Base-by-base conservation (phyloP, 2,329 filamentous ascomycete genomes). In the Fusarium incarnatum region DNA sequence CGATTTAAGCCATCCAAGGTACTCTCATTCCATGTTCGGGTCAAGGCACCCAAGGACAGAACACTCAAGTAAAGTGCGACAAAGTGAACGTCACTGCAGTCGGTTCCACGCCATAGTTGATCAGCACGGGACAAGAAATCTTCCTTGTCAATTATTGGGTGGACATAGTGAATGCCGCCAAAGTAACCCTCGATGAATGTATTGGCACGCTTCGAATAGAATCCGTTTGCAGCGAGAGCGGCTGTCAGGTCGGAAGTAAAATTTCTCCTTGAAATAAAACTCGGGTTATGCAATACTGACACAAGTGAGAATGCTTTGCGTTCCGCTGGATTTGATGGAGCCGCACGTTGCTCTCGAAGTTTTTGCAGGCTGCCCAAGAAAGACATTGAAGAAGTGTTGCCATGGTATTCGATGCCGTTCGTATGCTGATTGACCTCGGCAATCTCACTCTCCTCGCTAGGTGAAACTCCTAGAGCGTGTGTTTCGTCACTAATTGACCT, bases 361-460 rank as follows among this genome's bases (percentile, higher is more conserved):
- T 34, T 42, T 15, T 60, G 57, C 2, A 60, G 25, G 9, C 27
- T 47, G 13, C 32, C 30, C 18, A 60, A 45, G 27, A 60, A 56
- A 4, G 57, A 56, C 49, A 60, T 56, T 8, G 57, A 60, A 27
- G 57, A 60, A 2, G 57, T 56, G 5, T 56, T 60, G 30, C 57
- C 57, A 20, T 60, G 42, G 13, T 47, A 60, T 18, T 60, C 57
- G 20, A 60, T 41, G 20, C 50, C 42, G n/a, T 56, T 60, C 5
- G 57, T 60, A 20, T 60, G 57, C 13, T 56, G 50, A 7, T 60
- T 60, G 4, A 60, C 32, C n/a, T 56, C 57, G 9, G 57, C 49
- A 13, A 60, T 56, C 10, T 60, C 56, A 18, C 56, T 60, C 41
- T 60, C 56, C 20, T 60, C 56, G 30, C 57, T 60, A 2, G 57